Evolutionary conservation across 306 rosid genomes (phyloP), one percentile per base, ranked within the genome.

Genomic region (Quercus variabilis): DNA sequence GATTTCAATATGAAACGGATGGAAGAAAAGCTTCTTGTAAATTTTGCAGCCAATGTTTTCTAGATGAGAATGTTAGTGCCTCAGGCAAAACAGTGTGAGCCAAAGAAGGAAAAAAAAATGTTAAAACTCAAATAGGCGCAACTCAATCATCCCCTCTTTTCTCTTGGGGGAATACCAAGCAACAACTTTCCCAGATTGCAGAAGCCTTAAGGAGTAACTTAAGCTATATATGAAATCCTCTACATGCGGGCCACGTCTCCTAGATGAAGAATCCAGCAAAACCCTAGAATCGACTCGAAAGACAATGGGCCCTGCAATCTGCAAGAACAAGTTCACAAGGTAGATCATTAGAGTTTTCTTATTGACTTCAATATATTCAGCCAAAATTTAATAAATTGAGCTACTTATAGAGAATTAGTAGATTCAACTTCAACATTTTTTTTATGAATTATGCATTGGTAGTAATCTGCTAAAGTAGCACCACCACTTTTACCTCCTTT

Each of bases 161-260:
- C 95, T 78, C 82, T 90, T 88, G 0, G 97, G 97, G 71, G 99
- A 92, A 81, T 87, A 94, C 99, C 99, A 94, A 69, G 93, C 95
- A 74, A 94, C 95, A 0, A 92, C 80, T 88, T 91, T 94, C 73
- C 93, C 99, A 1, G 99, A 92, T 26, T 77, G 20, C 25, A 92
- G 52, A 77, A 82, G 84, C 84, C 80, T 81, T 30, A 91, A 78
- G 31, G 97, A 91, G 90, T 92, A 94, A 78, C 69, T 91, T 84
- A 94, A 81, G 90, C 97, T 94, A 92, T 77, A 89, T 6, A 92
- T 86, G 78, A 88, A 84, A 85, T 92, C 97, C 86, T 94, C 99
- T 8, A 91, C n/a, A 26, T 85, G 84, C 0, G 92, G 68, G 19
- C 91, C 89, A 2, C 13, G 52, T 81, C 81, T 85, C 86, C 74